Evolutionary conservation across 345 rosid genomes (phyloP).

Genomic region (Diplotaxis tenuifolia): DNA sequence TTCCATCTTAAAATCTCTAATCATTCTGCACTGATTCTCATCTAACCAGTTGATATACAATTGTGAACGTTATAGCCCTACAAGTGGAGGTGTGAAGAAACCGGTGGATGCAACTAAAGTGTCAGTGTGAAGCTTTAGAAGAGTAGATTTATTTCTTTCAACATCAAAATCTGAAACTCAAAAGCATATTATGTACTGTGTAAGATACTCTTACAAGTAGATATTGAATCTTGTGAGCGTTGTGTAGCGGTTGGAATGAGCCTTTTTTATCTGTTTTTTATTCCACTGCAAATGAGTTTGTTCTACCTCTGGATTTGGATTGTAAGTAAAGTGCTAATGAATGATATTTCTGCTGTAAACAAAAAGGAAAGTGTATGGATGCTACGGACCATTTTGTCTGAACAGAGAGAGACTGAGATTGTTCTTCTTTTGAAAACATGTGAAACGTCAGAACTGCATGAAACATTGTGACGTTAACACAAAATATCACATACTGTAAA

Average conservation of each 20-base stretch:
- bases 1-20: neutral
- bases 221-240: neutral
- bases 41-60: slow-evolving; percentile 5
- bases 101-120: slow-evolving; percentile 26
- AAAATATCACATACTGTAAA: too few relatives aligned
- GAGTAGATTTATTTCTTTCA: slow-evolving; percentile 7
- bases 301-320: neutral
- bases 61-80: slow-evolving; percentile 27
- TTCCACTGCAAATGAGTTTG: neutral
- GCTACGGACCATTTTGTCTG: too few relatives aligned
- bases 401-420: too few relatives aligned
- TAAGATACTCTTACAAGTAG: slow-evolving; percentile 19
- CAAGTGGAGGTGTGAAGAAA: slow-evolving; percentile 38
- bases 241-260: neutral
- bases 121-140: slow-evolving; percentile 24
- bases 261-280: neutral
- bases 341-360: too few relatives aligned
- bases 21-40: neutral
- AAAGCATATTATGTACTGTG: slow-evolving; percentile 5
- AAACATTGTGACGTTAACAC: too few relatives aligned
- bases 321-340: slow-evolving; percentile 16
- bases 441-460: too few relatives aligned
- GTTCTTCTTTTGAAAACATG: too few relatives aligned
- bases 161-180: neutral
- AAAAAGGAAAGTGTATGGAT: too few relatives aligned